A percentile compares a stretch with the other conserved stretches of the same genome.
These are phyloP conservation scores for Singerocomus rubriflavus DNA, from an alignment of 1,284 basidiomycete genomes.

Conservation along the genomic window DNA sequence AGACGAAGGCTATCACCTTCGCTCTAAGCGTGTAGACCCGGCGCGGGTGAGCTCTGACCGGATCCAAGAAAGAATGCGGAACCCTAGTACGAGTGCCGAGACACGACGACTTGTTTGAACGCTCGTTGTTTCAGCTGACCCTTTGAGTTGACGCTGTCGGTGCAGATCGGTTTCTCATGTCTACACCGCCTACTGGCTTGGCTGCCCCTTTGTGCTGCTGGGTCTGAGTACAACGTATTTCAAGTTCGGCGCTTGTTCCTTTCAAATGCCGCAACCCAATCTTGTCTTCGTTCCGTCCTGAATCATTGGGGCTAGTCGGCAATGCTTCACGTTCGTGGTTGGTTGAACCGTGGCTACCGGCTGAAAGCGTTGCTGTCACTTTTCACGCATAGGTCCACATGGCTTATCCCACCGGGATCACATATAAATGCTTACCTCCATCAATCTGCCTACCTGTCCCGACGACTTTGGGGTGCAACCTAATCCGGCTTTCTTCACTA, in stretches of 20 bases:
- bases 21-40: conserved; percentile 14
- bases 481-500: background rate
- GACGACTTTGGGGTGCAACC: conserved; percentile 12
- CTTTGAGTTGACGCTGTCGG: conserved; percentile 21
- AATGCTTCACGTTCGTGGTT: conserved; percentile 17
- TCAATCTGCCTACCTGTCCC: conserved; percentile 15
- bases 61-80: conserved; percentile 22
- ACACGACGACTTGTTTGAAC: background rate
- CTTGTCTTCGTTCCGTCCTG: conserved; percentile 17
- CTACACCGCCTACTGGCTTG: too few relatives aligned
- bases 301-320: conserved; percentile 10
- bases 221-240: too few relatives aligned
- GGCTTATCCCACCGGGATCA: conserved; percentile 20
- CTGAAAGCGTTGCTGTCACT: conserved; percentile 17
- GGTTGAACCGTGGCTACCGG: conserved; percentile 24
- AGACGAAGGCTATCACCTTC: conserved; percentile 28
- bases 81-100: conserved; percentile 1
- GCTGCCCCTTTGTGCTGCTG: too few relatives aligned
- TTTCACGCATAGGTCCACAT: conserved; percentile 16
- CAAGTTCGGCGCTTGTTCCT: conserved; percentile 6
- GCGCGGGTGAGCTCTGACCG: conserved; percentile 5
- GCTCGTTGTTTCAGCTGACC: conserved; percentile 19
- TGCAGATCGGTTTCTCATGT: conserved; percentile 20
- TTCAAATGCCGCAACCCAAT: conserved; percentile 15
- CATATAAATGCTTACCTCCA: conserved; percentile 27